These are phyloP conservation scores for Teratosphaeria epicoccoides DNA, from an alignment of 2,329 filamentous ascomycete genomes.

Conservation along the genomic window DNA sequence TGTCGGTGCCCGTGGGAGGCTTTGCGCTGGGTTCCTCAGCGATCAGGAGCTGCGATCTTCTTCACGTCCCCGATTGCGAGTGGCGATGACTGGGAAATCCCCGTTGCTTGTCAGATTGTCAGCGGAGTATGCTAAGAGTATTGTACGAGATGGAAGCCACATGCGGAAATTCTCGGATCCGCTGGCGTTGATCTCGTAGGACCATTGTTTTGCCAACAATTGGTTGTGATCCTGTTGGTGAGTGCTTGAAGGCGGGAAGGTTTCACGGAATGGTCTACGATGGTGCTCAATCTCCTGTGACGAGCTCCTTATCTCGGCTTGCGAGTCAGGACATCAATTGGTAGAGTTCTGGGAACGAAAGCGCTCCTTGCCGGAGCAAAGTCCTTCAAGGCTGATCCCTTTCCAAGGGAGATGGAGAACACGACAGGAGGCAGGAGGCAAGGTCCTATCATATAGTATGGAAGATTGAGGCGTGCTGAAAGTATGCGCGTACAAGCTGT, in stretches of 20 bases:
- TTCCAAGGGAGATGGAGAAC: not conserved
- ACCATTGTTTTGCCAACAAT: no score
- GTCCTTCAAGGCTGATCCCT: not conserved
- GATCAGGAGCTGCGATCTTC: not conserved
- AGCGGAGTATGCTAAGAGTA: no score
- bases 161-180: no score
- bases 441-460: not conserved
- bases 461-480: not conserved
- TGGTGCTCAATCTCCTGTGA: not conserved
- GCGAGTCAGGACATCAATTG: not conserved
- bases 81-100: no score
- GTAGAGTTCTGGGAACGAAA: not conserved
- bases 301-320: not conserved
- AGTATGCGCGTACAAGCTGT: not conserved
- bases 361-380: not conserved
- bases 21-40: not conserved
- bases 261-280: not conserved
- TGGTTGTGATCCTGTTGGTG: not conserved
- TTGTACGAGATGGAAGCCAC: no score
- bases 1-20: not conserved
- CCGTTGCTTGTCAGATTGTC: no score
- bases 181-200: no score
- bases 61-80: no score
- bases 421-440: not conserved
- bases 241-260: not conserved